Evolutionary conservation across 2,329 filamentous ascomycete species (phyloP).

Genomic region (Aspergillus carbonarius): DNA sequence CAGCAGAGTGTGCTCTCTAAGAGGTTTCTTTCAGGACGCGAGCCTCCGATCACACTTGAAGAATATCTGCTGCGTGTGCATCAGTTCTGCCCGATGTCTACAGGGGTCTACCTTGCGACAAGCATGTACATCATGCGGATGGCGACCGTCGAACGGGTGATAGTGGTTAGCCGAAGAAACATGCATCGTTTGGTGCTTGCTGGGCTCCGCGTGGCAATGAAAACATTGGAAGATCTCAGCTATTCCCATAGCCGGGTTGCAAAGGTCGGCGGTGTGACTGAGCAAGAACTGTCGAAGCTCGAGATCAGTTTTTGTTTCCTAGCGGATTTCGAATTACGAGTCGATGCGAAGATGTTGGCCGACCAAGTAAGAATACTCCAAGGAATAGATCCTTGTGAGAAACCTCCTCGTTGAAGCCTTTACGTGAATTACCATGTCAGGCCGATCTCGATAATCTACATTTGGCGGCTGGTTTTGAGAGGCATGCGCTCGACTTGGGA

Average conservation of each 20-base stretch:
- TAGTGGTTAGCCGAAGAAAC: constrained; percentile 79
- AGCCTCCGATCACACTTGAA: constrained; percentile 77
- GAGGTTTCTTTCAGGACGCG: constrained; percentile 88
- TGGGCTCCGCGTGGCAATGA: constrained; percentile 83
- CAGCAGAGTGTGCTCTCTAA: constrained; percentile 85
- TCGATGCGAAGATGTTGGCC: constrained; percentile 58
- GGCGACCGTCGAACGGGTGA: constrained; percentile 71
- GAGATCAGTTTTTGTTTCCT: constrained; percentile 90
- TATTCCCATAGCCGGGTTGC: constrained; percentile 83
- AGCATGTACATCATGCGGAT: constrained; percentile 84
- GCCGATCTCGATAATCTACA: not conserved
- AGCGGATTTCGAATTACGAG: constrained; percentile 76
- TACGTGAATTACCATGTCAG: not conserved
- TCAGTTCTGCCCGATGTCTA: constrained; percentile 88
- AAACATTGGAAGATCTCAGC: constrained; percentile 87
- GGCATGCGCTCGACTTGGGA: not conserved
- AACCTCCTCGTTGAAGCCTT: not conserved
- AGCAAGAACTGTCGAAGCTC: constrained; percentile 74
- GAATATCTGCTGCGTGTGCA: constrained; percentile 87
- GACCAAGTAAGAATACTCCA: constrained; percentile 48
- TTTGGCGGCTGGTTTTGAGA: not conserved
- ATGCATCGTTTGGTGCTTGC: constrained; percentile 84
- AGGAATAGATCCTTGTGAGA: not conserved
- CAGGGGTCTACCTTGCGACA: constrained; percentile 87
- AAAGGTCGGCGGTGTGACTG: constrained; percentile 83